Evolutionary conservation across 352 stramenopile genomes (phyloP).

Genomic region (Globisporangium yorkense): DNA sequence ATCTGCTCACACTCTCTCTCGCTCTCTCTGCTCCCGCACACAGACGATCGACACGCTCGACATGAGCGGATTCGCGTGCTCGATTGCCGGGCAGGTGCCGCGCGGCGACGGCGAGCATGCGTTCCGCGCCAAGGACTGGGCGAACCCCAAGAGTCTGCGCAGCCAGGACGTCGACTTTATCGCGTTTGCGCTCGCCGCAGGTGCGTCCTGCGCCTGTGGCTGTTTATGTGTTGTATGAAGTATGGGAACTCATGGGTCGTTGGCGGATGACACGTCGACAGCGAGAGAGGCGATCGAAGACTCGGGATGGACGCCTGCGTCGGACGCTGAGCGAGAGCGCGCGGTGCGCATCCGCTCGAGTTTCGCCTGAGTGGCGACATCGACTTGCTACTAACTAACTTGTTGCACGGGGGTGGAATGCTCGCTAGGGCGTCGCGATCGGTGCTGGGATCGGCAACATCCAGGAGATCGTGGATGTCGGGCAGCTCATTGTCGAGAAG

Average conservation of each 20-base stretch:
- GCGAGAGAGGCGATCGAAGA: slow-evolving; percentile 79
- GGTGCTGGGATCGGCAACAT: slow-evolving; percentile 85
- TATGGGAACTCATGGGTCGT: not conserved
- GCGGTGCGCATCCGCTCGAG: slow-evolving; percentile 25
- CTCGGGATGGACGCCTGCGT: slow-evolving; percentile 52
- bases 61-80: slow-evolving; percentile 56
- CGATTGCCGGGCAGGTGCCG: slow-evolving; percentile 68
- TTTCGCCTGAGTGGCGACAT: not conserved
- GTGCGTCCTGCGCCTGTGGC: slow-evolving; percentile 17
- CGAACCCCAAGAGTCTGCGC: slow-evolving; percentile 61
- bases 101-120: slow-evolving; percentile 38
- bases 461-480: slow-evolving; percentile 78
- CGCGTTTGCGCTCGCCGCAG: slow-evolving; percentile 73
- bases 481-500: slow-evolving; percentile 54
- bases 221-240: not conserved
- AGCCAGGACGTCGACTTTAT: slow-evolving; percentile 85
- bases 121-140: slow-evolving; percentile 63
- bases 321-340: slow-evolving; percentile 61
- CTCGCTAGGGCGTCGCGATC: slow-evolving; percentile 68
- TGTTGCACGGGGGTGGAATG: not conserved
- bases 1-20: not conserved
- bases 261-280: slow-evolving; percentile 12
- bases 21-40: not conserved
- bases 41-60: slow-evolving; percentile 50
- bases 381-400: not conserved